phyloP scores from a whole-genome alignment of 345 rosid species.

The Eucalyptus erythrocorys region DNA sequence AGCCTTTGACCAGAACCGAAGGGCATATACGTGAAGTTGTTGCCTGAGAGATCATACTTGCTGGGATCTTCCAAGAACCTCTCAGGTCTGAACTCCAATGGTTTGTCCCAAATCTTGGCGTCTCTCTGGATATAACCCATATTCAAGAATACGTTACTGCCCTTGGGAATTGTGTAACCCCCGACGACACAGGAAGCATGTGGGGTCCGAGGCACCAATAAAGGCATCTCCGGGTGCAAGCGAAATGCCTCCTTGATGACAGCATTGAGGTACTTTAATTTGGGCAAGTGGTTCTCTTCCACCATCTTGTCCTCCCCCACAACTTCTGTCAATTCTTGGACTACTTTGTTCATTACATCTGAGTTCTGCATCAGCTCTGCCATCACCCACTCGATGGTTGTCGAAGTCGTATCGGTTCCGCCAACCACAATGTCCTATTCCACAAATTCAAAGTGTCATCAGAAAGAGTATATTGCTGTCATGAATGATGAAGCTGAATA shows the following conservation, averaged over 20 bases:
- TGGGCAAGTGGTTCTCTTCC: not conserved
- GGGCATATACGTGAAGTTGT: not conserved
- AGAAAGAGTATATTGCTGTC: not conserved
- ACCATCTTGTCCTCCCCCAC: not conserved
- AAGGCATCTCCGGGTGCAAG: not conserved
- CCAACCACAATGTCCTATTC: not conserved
- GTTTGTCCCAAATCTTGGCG: not conserved
- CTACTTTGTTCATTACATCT: not conserved
- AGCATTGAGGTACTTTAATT: not conserved
- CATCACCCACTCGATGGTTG: constrained; percentile 33
- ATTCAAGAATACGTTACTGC: not conserved
- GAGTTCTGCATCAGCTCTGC: constrained; percentile 22
- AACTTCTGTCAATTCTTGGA: not conserved
- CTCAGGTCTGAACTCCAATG: not conserved
- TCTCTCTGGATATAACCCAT: not conserved
- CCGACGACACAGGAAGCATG: not conserved
- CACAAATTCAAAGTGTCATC: not conserved
- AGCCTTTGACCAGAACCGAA: not conserved
- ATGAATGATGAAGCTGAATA: not conserved
- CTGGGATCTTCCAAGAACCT: not conserved
- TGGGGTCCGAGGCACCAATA: not conserved
- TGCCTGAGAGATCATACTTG: not conserved
- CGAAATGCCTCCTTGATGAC: not conserved
- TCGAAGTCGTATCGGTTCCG: constrained; percentile 13
- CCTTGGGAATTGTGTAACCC: not conserved